A percentile compares a stretch with the other conserved stretches of the same genome.
Conservation (phyloP, 2,329 filamentous ascomycete genomes). For the Fusarium chlamydosporum region DNA sequence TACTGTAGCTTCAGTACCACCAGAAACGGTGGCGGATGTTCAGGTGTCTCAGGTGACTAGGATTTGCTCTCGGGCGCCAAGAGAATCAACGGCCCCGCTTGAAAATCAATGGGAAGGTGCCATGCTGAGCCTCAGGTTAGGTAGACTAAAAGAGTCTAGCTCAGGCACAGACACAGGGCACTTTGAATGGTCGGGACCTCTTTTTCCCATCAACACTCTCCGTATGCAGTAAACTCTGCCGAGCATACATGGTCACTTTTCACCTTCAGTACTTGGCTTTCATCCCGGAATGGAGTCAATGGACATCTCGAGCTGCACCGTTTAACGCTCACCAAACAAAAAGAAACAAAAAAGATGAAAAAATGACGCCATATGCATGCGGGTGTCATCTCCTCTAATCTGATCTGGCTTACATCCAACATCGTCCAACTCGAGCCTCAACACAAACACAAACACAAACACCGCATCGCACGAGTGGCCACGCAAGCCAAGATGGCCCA, state of each 20-base stretch:
- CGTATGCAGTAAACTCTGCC: slow-evolving; percentile 22
- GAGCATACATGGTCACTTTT: slow-evolving; percentile 18
- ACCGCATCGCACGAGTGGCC: slow-evolving; percentile 9
- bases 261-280: neutral
- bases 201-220: slow-evolving; percentile 44
- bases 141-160: neutral
- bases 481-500: slow-evolving; percentile 33
- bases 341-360: slow-evolving; percentile 15
- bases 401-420: slow-evolving; percentile 17
- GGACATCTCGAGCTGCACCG: neutral
- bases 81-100: neutral
- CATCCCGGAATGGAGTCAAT: neutral
- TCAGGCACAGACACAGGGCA: slow-evolving; percentile 12
- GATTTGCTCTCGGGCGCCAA: slow-evolving; percentile 21
- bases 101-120: slow-evolving; percentile 6
- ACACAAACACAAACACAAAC: slow-evolving; percentile 25
- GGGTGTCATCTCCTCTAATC: slow-evolving; percentile 13
- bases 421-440: slow-evolving; percentile 20
- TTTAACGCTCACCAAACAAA: neutral
- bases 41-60: slow-evolving; percentile 43
- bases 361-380: neutral
- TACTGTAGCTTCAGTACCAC: slow-evolving; percentile 19
- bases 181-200: slow-evolving; percentile 12
- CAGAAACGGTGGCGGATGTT: slow-evolving; percentile 35
- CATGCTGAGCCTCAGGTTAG: slow-evolving; percentile 3